These are phyloP conservation scores for Ceratonia siliqua DNA, from an alignment of 306 rosid genomes.

Conservation along the genomic window DNA sequence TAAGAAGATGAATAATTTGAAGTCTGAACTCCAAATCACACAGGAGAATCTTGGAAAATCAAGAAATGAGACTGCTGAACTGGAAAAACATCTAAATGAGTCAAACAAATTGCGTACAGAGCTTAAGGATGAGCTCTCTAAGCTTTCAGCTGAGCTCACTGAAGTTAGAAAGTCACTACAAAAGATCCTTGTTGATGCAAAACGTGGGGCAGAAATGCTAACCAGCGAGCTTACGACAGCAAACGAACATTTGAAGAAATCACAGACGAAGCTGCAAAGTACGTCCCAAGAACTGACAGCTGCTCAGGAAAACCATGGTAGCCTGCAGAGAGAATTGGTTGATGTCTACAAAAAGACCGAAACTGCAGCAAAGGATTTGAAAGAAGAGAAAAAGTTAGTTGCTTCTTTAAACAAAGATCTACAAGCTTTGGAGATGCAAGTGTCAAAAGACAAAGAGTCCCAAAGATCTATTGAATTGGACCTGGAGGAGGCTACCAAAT, in stretches of 20 bases:
- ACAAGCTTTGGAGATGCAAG: slow-evolving; percentile 64
- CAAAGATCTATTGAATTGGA: slow-evolving; percentile 61
- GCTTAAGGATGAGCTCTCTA: slow-evolving; percentile 58
- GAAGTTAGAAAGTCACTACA: slow-evolving; percentile 61
- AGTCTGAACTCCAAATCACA: slow-evolving; percentile 47
- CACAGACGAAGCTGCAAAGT: slow-evolving; percentile 53
- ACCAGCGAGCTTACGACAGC: slow-evolving; percentile 53
- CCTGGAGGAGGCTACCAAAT: slow-evolving; percentile 70
- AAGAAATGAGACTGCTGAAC: slow-evolving; percentile 55
- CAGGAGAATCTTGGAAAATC: slow-evolving; percentile 64
- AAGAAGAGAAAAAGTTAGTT: slow-evolving; percentile 59
- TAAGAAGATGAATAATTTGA: slow-evolving; percentile 51
- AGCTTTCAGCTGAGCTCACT: slow-evolving; percentile 59
- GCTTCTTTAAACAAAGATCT: slow-evolving; percentile 59
- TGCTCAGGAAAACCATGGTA: slow-evolving; percentile 49
- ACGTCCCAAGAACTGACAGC: slow-evolving; percentile 50
- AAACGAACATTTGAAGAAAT: slow-evolving; percentile 55
- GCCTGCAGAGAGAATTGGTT: slow-evolving; percentile 64
- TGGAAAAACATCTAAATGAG: slow-evolving; percentile 48
- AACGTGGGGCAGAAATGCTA: slow-evolving; percentile 45
- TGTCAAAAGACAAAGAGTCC: slow-evolving; percentile 55
- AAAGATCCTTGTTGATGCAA: slow-evolving; percentile 57
- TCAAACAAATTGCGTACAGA: slow-evolving; percentile 46
- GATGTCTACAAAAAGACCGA: slow-evolving; percentile 68
- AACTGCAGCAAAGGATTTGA: slow-evolving; percentile 51